Evolutionary conservation across 805 yeast genomes (phyloP).

Genomic region (Wickerhamiella siamensis): DNA sequence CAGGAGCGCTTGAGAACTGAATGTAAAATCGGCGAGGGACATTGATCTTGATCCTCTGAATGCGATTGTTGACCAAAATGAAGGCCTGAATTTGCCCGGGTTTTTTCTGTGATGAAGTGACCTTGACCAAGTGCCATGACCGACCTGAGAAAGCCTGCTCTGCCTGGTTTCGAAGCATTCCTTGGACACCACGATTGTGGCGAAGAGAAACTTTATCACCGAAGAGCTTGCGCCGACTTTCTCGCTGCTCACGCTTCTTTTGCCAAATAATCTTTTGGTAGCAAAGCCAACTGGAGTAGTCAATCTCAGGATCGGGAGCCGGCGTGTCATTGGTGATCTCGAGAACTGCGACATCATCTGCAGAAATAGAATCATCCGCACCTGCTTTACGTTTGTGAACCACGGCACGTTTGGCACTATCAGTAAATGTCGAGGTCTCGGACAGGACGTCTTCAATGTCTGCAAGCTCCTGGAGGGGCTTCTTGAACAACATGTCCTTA

Average conservation of each 20-base stretch:
- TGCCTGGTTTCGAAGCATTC: constrained; percentile 61
- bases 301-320: constrained; percentile 22
- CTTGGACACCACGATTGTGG: constrained; percentile 36
- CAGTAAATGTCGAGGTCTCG: constrained; percentile 17
- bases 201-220: constrained; percentile 46
- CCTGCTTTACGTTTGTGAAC: constrained; percentile 22
- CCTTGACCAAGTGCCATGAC: constrained; percentile 76
- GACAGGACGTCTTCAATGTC: constrained; percentile 54
- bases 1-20: constrained; percentile 33
- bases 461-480: constrained; percentile 28
- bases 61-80: constrained; percentile 51
- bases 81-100: constrained; percentile 72
- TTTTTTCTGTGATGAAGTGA: constrained; percentile 30
- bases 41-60: constrained; percentile 59
- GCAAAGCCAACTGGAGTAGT: constrained; percentile 36
- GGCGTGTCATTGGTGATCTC: constrained; percentile 8
- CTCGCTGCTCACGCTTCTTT: constrained; percentile 54
- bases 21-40: constrained; percentile 63
- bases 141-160: constrained; percentile 46
- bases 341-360: constrained; percentile 18
- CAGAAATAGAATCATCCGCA: constrained; percentile 36
- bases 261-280: constrained; percentile 86
- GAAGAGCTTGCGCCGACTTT: constrained; percentile 60
- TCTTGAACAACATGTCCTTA: constrained; percentile 10
- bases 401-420: constrained; percentile 8